Base-by-base conservation (phyloP, 495 filamentous ascomycete genomes). In the Aspergillus leporis region DNA sequence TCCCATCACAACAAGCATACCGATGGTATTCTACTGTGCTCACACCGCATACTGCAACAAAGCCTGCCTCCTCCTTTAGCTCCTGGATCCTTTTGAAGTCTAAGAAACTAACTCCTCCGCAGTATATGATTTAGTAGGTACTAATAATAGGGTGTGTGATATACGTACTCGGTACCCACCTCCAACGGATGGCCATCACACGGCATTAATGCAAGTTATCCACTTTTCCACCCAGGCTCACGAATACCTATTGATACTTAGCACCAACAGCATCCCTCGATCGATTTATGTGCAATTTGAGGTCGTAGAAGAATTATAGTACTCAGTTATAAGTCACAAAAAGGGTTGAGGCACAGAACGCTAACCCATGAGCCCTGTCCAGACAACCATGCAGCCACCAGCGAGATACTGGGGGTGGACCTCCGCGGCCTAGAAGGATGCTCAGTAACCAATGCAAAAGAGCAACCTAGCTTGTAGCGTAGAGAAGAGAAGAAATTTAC, bases 371-470 rank as follows among this genome's bases (percentile, higher is more conserved):
- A 69, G 38, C 28, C 60, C 67, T 4, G 57, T 55, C 51, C 64
- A 61, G 1, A 67, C 46, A 43, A 67, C 64, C 61, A 67, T 61
- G 43, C 67, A 66, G 5, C 62, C 63, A 46, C 55, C 40, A 8
- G 56, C 47, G 41, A 67, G 23, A 30, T 59, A 64, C 18, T 65
- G 51, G 16, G n/a, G 25, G 23, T 64, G 58, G 12, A 60, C 23
- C 12, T 58, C 45, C 1, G 54, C 12, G 13, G 45, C 38, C 64
- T 65, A 12, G 28, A 14, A 53, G 2, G 6, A 34, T 34, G 38
- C 18, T n/a, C 19, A 31, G 36, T 19, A n/a, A 43, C 16, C 40
- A 43, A 43, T 43, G 6, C 16, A 19, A 43, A n/a, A 43, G 18
- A 19, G 10, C 28, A 41, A 19, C 38, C 28, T 50, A 55, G 10